These are phyloP conservation scores for Spergularia azorica DNA, from an alignment of 179 eudicot species.

Conservation along the genomic window DNA sequence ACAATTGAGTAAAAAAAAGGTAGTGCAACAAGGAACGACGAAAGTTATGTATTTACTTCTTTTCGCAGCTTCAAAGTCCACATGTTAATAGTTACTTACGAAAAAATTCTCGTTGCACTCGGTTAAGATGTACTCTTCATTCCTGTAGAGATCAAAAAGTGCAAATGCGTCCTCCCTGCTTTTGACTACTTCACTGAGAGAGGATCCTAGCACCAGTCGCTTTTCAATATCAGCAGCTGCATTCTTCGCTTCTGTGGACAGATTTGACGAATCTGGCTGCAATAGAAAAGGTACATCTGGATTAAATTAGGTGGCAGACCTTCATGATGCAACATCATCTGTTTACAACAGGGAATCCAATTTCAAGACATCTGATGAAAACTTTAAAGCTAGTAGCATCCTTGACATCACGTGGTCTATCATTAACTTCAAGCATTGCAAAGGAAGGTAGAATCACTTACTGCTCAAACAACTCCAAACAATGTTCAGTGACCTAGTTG, in stretches of 20 bases:
- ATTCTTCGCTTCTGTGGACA: conserved; percentile 72
- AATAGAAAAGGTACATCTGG: conserved; percentile 15
- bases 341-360: not conserved
- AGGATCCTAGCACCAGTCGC: conserved; percentile 77
- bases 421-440: no score
- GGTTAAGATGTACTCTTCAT: conserved; percentile 75
- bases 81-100: conserved; percentile 44
- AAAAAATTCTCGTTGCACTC: conserved; percentile 74
- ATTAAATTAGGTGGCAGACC: conserved; percentile 16
- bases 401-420: not conserved
- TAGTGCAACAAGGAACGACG: not conserved
- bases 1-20: not conserved
- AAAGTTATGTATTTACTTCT: not conserved
- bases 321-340: not conserved
- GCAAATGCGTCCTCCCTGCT: conserved; percentile 75
- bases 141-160: conserved; percentile 61
- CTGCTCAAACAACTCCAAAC: not conserved
- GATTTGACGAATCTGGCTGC: conserved; percentile 52
- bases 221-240: conserved; percentile 81
- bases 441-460: not conserved
- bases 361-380: not conserved
- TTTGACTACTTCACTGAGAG: conserved; percentile 60
- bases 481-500: not conserved
- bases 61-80: not conserved
- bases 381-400: not conserved